These are phyloP conservation scores for Yamadazyma takamatsuzukensis DNA, from an alignment of 805 yeast genomes.

Conservation along the genomic window DNA sequence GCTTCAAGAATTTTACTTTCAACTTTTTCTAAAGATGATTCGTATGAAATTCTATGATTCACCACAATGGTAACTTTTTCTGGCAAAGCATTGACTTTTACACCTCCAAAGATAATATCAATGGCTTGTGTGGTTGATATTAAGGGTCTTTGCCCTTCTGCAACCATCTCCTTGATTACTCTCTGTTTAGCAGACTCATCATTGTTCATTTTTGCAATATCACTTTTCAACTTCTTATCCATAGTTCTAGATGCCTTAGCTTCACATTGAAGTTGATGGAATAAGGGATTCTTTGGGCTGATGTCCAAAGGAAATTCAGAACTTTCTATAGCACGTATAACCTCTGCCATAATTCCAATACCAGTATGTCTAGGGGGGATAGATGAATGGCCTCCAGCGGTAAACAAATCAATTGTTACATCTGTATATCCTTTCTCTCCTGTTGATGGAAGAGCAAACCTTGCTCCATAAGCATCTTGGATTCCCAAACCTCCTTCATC, in stretches of 20 bases:
- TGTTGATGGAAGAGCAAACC: constrained; percentile 47
- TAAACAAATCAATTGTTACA: constrained; percentile 43
- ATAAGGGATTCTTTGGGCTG: constrained; percentile 54
- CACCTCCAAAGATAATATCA: constrained; percentile 37
- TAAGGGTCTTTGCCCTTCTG: constrained; percentile 20
- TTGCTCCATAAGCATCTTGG: constrained; percentile 50
- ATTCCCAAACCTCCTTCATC: constrained; percentile 65
- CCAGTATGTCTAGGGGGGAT: constrained; percentile 77
- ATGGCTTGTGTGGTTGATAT: constrained; percentile 36
- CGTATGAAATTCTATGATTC: constrained; percentile 36
- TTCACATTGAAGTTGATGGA: constrained; percentile 55
- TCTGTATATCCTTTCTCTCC: constrained; percentile 52
- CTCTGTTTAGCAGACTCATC: constrained; percentile 22
- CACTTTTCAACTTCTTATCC: constrained; percentile 15
- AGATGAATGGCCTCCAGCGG: constrained; percentile 79
- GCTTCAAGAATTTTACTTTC: constrained; percentile 19
- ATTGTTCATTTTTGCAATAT: constrained; percentile 4
- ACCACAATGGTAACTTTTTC: constrained; percentile 28
- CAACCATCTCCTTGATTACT: constrained; percentile 19
- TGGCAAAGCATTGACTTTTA: constrained; percentile 40
- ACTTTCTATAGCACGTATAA: constrained; percentile 54
- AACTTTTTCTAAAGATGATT: constrained; percentile 21
- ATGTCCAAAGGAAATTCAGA: constrained; percentile 49
- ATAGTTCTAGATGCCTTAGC: constrained; percentile 31
- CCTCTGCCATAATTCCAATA: constrained; percentile 66